Percentiles rank a stretch among this genome's conserved stretches.
Conservation (phyloP, 2,329 filamentous ascomycete species). For the Fusarium sp. region DNA sequence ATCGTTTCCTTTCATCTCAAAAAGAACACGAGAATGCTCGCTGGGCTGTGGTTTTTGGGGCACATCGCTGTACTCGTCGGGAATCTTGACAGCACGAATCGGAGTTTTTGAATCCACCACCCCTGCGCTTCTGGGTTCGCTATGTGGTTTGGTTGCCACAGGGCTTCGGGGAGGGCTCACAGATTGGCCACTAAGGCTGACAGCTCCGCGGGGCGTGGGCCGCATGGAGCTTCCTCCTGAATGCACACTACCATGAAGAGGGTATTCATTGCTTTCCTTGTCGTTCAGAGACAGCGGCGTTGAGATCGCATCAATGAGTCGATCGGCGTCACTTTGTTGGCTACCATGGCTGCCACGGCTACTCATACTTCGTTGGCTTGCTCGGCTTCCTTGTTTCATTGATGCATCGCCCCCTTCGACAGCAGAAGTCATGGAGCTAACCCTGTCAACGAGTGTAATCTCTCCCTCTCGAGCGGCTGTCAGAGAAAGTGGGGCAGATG, state of each 20-base stretch:
- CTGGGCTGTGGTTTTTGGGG: slow-evolving; percentile 47
- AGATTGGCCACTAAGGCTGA: slow-evolving; percentile 21
- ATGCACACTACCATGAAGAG: slow-evolving; percentile 29
- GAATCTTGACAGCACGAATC: slow-evolving; percentile 60
- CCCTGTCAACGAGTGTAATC: slow-evolving; percentile 70
- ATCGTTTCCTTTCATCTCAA: slow-evolving; percentile 51
- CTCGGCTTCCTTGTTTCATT: slow-evolving; percentile 32
- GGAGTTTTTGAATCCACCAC: slow-evolving; percentile 60
- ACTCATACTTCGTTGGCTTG: slow-evolving; percentile 50
- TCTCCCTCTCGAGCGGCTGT: slow-evolving; percentile 60
- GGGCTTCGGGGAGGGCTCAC: slow-evolving; percentile 29
- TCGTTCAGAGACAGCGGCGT: slow-evolving; percentile 63
- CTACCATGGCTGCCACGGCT: slow-evolving; percentile 61
- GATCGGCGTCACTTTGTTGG: slow-evolving; percentile 72
- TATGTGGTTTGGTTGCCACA: slow-evolving; percentile 23
- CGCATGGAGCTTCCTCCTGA: slow-evolving; percentile 31
- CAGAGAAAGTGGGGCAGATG: slow-evolving; percentile 41
- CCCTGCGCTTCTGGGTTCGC: slow-evolving; percentile 51
- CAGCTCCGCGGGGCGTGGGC: slow-evolving; percentile 4
- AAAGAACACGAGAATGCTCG: slow-evolving; percentile 52
- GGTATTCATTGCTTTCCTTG: slow-evolving; percentile 49
- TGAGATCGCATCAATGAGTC: slow-evolving; percentile 78
- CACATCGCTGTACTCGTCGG: slow-evolving; percentile 58
- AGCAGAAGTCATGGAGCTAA: slow-evolving; percentile 41
- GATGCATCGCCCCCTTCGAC: slow-evolving; percentile 22